Evolutionary conservation across 2,329 filamentous ascomycete species (phyloP), one percentile per base, ranked within the genome.

Genomic region (Apiospora marii): DNA sequence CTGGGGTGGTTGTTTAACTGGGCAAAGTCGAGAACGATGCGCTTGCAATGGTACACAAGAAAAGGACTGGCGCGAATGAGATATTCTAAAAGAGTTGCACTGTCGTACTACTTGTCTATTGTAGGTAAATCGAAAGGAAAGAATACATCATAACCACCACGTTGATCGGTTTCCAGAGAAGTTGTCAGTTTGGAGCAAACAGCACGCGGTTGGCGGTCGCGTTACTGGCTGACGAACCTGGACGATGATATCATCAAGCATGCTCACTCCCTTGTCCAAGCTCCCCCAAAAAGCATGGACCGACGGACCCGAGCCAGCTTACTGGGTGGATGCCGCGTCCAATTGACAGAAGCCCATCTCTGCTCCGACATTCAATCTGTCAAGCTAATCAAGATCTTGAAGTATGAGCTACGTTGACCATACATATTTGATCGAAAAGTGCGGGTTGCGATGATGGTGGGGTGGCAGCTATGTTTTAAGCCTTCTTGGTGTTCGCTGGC

Each of bases 211-310:
- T 24, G 49, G 49, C 49, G 49, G 58, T 64, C 58, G 58, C 58
- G 53, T 41, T 37, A 61, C 53, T 61, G 34, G 34, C n/a, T 49
- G 46, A n/a, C 34, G 30, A 41, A 24, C 58, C 58, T 12, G 41
- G 58, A 22, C 34, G 58, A 64, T 64, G 58, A 64, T 64, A 64
- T 64, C 58, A 64, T 64, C 58, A 64, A 22, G 22, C 58, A 64
- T 64, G 30, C 19, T 30, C 13, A 64, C 19, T 37, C 27, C 58
- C 22, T 24, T 16, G 30, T 3, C 58, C 30, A 64, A 41, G 19
- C 19, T 64, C 10, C 58, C n/a, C 30, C 58, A 4, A 51, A 24
- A 30, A 61, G 30, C 53, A 22, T 61, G 30, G 53, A 6, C 53
- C 53, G 53, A 19, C 30, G 27, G 53, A 61, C 7, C 13, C 53